phyloP scores from a whole-genome alignment of 139 green algal genomes.

The Picocystis salinarum region DNA sequence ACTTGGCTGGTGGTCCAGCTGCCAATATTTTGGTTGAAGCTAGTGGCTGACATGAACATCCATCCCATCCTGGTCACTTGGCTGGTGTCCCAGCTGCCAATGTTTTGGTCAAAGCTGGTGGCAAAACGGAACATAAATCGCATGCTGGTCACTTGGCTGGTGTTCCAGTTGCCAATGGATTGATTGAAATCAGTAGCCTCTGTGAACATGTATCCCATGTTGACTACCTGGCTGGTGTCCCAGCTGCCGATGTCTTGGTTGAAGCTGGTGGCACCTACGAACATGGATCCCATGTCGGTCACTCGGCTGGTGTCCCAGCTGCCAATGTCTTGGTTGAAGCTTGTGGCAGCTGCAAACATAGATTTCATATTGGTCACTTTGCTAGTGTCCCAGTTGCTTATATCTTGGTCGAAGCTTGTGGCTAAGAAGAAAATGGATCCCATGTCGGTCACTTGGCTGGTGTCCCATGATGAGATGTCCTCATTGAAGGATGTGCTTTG shows the following conservation, averaged over 20 bases:
- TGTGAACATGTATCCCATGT: constrained; percentile 5
- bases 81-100: constrained; percentile 6
- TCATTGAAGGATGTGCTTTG: constrained; percentile 1
- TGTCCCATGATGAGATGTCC: constrained; percentile 7
- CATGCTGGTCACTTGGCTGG: constrained; percentile 2
- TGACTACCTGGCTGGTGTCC: constrained; percentile 1
- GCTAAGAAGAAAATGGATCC: constrained; percentile 5
- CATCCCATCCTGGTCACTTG: constrained; percentile 5
- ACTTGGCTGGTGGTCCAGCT: constrained; percentile 3
- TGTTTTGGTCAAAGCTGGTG: constrained; percentile 1
- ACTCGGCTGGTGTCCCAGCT: constrained; percentile 4
- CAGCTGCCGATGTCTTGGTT: constrained; percentile 7
- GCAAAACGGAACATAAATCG: neutral
- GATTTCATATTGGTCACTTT: constrained; percentile 8
- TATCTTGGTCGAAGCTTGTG: constrained; percentile 2
- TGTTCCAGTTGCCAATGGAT: constrained; percentile 5
- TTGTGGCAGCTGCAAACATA: constrained; percentile 5
- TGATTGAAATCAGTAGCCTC: constrained; percentile 6
- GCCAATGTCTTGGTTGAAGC: constrained; percentile 8
- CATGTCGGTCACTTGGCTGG: constrained; percentile 7
- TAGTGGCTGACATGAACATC: constrained; percentile 6
- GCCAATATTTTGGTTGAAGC: constrained; percentile 7
- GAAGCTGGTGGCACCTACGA: neutral
- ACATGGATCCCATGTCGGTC: constrained; percentile 13
- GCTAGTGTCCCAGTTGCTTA: constrained; percentile 6